Evolutionary conservation across 257 asterid genomes (phyloP), one percentile per base, ranked within the genome.

Genomic region (Apocynum venetum): DNA sequence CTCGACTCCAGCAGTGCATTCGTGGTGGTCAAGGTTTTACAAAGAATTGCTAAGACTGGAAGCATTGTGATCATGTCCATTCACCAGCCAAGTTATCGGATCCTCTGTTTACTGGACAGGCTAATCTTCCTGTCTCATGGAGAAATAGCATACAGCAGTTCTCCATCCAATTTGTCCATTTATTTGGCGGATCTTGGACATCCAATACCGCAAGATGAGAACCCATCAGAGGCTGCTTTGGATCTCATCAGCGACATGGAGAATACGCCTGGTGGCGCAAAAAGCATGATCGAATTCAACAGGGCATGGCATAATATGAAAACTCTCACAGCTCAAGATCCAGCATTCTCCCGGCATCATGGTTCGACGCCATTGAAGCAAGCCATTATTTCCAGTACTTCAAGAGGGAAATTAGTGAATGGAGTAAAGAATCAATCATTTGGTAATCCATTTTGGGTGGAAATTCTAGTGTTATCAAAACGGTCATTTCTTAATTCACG

Each of bases 1-100:
- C 80, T 91, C 19, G 98, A 93, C 38, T 93, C 97, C 19, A 91
- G 95, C 2, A 91, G 97, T 59, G 98, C 98, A n/a, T 91, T 77
- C 80, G 86, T 89, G 96, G 98, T 93, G 71, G 92, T 91, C 72
- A 90, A 91, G 74, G 98, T 90, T 2, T 73, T 93, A n/a, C 91
- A 91, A 74, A 76, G 91, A 13, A 93, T 93, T 64, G 98, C 98
- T 2, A 92, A 86, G 71, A 90, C 96, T 44, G 98, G 98, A 55
- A 91, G 96, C 63, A 80, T 91, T 0, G 96, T 91, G 0, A 88
- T 93, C 70, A 91, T 90, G 96, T 93, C 98, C 20, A 80, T 93
- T 8, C 98, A 93, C 78, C 98, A 91, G 60, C 98, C 97, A 38
- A 91, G 97, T 71, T 87, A 90, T 43, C 87, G 97, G 10, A 89